Base-by-base conservation (phyloP, 2,329 filamentous ascomycete species). In the Colletotrichum sublineola region DNA sequence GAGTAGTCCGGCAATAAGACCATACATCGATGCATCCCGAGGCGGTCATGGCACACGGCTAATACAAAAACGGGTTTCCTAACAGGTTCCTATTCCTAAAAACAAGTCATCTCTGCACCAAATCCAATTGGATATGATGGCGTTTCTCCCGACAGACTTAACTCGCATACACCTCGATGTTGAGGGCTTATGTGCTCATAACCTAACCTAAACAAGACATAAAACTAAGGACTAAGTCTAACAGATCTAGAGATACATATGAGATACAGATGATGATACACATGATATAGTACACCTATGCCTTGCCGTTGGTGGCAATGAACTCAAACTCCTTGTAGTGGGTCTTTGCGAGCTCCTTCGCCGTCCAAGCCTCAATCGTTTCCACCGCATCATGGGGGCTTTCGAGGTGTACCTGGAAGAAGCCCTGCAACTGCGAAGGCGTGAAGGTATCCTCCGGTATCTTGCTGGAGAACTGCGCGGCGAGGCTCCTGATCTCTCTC, bases 391-490 rank as follows among this genome's bases (percentile, higher is more conserved):
- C 75, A 5, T 77, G 75, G 0, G 84, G 83, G 15, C 81, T 81
- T n/a, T 82, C 79, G 38, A 84, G 77, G 71, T 86, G 81, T 4
- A 81, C 79, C 46, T 86, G 84, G 5, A 88, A 80, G 74, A 82
- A 87, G 0, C 85, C 86, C 68, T 88, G 86, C 5, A 88, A 73
- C 46, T 86, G 79, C 0, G 86, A 87, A 0, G 86, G 86, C 0
- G 86, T 87, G 60, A 88, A 85, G 0, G 78, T 81, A 55, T 81
- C 77, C 8, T 83, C 80, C 0, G 85, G 85, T 29, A 92, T 85
- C 74, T 86, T 83, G 56, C 84, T 83, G 8, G 87, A 83, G 67
- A 93, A 91, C 42, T 85, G 81, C 15, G 82, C 77, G 0, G 88
- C 86, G 44, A 92, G 88, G 38, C 86, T 78, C 18, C 75, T 60